phyloP scores from a whole-genome alignment of 805 yeast genomes.

The Jamesozyma spencerorum region DNA sequence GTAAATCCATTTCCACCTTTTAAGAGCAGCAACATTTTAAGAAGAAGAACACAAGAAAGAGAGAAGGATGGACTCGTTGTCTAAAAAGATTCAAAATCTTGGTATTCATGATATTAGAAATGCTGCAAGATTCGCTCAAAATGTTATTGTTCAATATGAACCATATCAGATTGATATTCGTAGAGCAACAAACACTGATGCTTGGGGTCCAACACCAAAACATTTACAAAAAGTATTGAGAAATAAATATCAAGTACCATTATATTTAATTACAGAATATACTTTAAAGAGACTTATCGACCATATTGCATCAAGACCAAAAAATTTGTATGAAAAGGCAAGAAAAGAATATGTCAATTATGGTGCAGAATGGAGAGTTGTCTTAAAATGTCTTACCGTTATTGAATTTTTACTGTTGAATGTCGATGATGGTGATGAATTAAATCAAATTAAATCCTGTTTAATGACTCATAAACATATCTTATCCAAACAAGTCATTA shows the following conservation, averaged over 20 bases:
- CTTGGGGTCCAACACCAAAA: slow-evolving; percentile 44
- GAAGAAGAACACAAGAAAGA: too few species aligned
- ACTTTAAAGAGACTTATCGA: slow-evolving; percentile 30
- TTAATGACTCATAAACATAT: slow-evolving; percentile 28
- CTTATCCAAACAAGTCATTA: slow-evolving; percentile 23
- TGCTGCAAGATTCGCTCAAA: slow-evolving; percentile 34
- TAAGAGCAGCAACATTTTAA: too few species aligned
- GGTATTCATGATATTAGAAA: slow-evolving; percentile 34
- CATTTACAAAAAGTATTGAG: slow-evolving; percentile 32
- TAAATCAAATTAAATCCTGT: slow-evolving; percentile 26
- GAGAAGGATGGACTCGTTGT: slow-evolving; percentile 26
- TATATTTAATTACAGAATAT: slow-evolving; percentile 29
- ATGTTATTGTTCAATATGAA: slow-evolving; percentile 31
- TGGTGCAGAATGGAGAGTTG: slow-evolving; percentile 35
- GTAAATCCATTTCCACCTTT: too few species aligned
- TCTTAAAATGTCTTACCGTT: slow-evolving; percentile 31
- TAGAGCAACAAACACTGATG: slow-evolving; percentile 41
- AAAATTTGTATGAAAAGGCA: slow-evolving; percentile 31
- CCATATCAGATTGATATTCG: slow-evolving; percentile 33
- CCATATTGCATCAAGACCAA: slow-evolving; percentile 30
- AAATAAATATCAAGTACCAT: slow-evolving; percentile 25
- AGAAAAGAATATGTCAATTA: slow-evolving; percentile 33
- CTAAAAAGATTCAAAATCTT: slow-evolving; percentile 28
- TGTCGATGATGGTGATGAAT: slow-evolving; percentile 27
- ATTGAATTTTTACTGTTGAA: slow-evolving; percentile 29